Base-by-base conservation (phyloP, 2,329 filamentous ascomycete genomes). In the Hymenoscyphus fraxineus region DNA sequence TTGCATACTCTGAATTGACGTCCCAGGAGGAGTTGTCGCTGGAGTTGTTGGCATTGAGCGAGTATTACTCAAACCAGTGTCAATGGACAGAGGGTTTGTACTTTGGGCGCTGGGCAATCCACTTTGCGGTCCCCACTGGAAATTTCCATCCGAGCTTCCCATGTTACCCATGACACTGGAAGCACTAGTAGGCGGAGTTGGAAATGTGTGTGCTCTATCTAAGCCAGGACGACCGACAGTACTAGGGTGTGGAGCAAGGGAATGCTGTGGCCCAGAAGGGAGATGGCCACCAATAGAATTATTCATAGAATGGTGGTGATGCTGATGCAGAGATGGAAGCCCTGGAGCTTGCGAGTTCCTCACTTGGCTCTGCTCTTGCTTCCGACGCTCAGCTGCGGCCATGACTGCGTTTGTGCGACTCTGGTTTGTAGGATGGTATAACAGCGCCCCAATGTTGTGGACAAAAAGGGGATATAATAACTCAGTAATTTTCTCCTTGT, bases 401-500 rank as follows among this genome's bases (percentile, higher is more conserved):
- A 97, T 94, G 62, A 96, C 92, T 75, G 92, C 88, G 77, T 89
- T 93, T 58, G 89, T 92, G 70, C 92, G 84, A 69, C 81, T 90
- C 75, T 93, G 90, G 76, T 97, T 97, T 51, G 91, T 89, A 0
- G 95, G 94, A 76, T 98, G 94, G 77, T 97, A 98, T 59, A 98
- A 85, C 69, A 98, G 83, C 64, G 92, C 90, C 66, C 92, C 92
- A 75, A 98, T 98, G 78, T 98, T 96, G 78, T 98, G 93, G 47
- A 98, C 95, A 76, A 99, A 99, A 59, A 99, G 82, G 61, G 95
- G 95, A 77, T 98, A 99, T 62, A 98, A 81, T 58, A 93, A 81
- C 78, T 98, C 94, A 0, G 95, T 98, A 69, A 98, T 99, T 80
- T 98, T 98, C 79, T 99, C 95, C 83, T 97, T 98, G 81, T 99